phyloP scores from a whole-genome alignment of 257 asterid species.

The Schizonepeta tenuifolia region DNA sequence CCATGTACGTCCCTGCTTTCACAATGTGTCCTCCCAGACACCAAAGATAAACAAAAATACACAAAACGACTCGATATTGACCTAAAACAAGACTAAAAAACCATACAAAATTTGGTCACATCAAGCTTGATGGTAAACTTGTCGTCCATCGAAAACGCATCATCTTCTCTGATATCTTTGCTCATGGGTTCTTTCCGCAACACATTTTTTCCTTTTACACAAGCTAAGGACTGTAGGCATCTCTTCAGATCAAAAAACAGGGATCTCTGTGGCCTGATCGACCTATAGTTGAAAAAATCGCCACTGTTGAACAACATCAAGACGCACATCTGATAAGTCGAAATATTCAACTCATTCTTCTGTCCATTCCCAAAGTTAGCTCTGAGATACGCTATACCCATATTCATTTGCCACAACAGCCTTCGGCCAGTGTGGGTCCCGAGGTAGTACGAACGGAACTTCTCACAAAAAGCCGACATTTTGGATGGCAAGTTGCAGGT shows the following conservation, averaged over 20 bases:
- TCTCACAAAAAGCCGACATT: slow-evolving; percentile 50
- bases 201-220: slow-evolving; percentile 63
- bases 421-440: slow-evolving; percentile 69
- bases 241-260: slow-evolving; percentile 56
- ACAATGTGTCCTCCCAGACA: no score
- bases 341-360: slow-evolving; percentile 58
- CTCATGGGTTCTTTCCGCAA: slow-evolving; percentile 65
- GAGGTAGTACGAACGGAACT: slow-evolving; percentile 60
- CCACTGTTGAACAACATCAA: slow-evolving; percentile 60
- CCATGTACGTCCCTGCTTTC: no score
- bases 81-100: no score
- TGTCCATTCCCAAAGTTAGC: slow-evolving; percentile 57
- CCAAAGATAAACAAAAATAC: no score
- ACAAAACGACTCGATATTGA: no score
- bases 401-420: slow-evolving; percentile 62
- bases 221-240: slow-evolving; percentile 63
- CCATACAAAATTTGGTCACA: no score
- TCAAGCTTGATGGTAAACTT: slow-evolving; percentile 55
- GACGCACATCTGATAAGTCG: slow-evolving; percentile 69
- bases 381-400: slow-evolving; percentile 65
- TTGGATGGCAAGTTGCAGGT: slow-evolving; percentile 66
- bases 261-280: slow-evolving; percentile 65
- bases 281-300: slow-evolving; percentile 46
- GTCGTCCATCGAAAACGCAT: slow-evolving; percentile 51
- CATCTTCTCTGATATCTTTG: slow-evolving; percentile 58